Percentiles rank a stretch among this genome's conserved stretches.
phyloP scores from a whole-genome alignment of 352 stramenopile species.

The Stramenopiles sp. region DNA sequence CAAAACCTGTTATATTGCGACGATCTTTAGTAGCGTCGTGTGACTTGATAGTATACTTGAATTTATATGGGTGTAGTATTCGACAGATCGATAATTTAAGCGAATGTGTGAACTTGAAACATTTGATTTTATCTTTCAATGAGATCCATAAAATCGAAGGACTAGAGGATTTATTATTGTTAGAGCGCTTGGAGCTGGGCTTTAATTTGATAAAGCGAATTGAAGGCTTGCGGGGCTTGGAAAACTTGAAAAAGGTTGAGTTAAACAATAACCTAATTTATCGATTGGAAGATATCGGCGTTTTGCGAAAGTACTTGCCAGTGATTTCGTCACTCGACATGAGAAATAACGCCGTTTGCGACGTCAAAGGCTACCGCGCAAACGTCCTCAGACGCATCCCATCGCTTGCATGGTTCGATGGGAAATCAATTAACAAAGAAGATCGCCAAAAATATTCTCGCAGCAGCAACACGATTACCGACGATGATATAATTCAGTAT shows the following conservation, averaged over 20 bases:
- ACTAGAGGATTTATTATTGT: conserved; percentile 26
- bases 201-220: conserved; percentile 38
- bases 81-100: conserved; percentile 33
- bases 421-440: conserved; percentile 30
- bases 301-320: conserved; percentile 14
- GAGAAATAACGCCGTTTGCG: conserved; percentile 42
- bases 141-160: conserved; percentile 32
- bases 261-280: conserved; percentile 41
- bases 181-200: conserved; percentile 39
- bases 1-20: neutral
- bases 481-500: neutral
- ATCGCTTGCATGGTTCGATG: conserved; percentile 32
- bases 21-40: neutral
- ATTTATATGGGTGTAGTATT: conserved; percentile 35
- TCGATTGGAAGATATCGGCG: conserved; percentile 34
- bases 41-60: conserved; percentile 22
- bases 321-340: conserved; percentile 34
- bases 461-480: neutral
- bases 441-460: conserved; percentile 20
- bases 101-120: conserved; percentile 31
- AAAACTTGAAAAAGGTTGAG: conserved; percentile 31
- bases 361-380: conserved; percentile 41
- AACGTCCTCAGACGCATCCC: conserved; percentile 37
- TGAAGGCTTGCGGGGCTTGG: conserved; percentile 30
- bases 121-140: conserved; percentile 47